These are phyloP conservation scores for Cordyceps militaris DNA, from an alignment of 2,329 filamentous ascomycete genomes.

Conservation along the genomic window DNA sequence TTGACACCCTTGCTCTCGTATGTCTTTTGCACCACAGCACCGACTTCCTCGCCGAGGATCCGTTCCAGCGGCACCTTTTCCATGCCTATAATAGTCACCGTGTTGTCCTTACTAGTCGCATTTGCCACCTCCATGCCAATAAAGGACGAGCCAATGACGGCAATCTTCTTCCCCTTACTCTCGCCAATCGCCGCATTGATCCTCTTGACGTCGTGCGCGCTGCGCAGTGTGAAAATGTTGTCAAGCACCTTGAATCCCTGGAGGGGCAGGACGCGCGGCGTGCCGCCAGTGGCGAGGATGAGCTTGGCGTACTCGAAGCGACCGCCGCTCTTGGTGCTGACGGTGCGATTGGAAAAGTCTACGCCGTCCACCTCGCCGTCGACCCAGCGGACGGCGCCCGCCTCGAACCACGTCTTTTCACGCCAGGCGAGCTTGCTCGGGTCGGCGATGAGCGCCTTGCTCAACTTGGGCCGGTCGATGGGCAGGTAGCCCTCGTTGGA, in stretches of 20 bases:
- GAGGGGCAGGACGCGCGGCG: constrained; percentile 66
- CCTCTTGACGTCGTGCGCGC: constrained; percentile 65
- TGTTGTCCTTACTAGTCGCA: constrained; percentile 69
- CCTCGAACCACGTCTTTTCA: constrained; percentile 68
- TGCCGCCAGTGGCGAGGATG: constrained; percentile 81
- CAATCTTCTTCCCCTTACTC: constrained; percentile 81
- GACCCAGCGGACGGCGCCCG: constrained; percentile 49
- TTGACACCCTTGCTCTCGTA: constrained; percentile 84
- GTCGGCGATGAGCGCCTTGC: constrained; percentile 85
- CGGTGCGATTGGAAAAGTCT: constrained; percentile 66
- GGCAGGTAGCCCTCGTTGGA: constrained; percentile 78
- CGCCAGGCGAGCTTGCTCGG: constrained; percentile 70
- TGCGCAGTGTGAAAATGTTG: constrained; percentile 82
- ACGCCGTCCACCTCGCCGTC: constrained; percentile 62
- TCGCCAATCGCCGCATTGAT: constrained; percentile 71
- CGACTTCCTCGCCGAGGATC: constrained; percentile 76
- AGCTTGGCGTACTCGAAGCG: constrained; percentile 78
- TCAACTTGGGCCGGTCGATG: constrained; percentile 91
- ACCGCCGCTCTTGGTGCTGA: constrained; percentile 67
- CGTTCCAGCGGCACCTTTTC: constrained; percentile 78
- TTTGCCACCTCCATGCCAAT: constrained; percentile 98
- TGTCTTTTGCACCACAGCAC: constrained; percentile 68
- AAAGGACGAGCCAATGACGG: constrained; percentile 87
- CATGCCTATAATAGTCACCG: constrained; percentile 83
- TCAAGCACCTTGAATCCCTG: constrained; percentile 77